Evolutionary conservation across 768 basidiomycete genomes (phyloP).

Genomic region (Kwoniella sp.): DNA sequence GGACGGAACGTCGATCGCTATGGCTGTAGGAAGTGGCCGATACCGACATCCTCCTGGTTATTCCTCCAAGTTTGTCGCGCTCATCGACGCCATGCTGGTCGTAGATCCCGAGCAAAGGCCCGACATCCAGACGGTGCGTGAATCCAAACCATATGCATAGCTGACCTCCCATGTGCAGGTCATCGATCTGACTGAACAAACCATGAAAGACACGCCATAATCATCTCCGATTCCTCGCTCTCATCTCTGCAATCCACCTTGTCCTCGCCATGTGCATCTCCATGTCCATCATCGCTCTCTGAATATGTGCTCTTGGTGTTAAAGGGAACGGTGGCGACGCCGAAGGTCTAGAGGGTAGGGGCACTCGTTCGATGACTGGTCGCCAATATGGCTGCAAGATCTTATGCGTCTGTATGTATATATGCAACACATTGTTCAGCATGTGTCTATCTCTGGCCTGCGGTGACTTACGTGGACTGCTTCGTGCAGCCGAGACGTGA

Average conservation of each 20-base stretch:
- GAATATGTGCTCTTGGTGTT: conserved; percentile 2
- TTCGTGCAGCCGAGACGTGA: background rate
- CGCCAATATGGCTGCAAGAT: conserved; percentile 11
- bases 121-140: conserved; percentile 65
- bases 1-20: conserved; percentile 94
- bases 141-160: background rate
- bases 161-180: conserved; percentile 59
- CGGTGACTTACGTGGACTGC: conserved; percentile 7
- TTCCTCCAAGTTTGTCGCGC: conserved; percentile 55
- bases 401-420: background rate
- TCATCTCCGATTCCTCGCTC: conserved; percentile 6
- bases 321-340: background rate
- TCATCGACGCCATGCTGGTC: conserved; percentile 83
- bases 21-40: conserved; percentile 92
- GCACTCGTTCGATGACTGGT: background rate
- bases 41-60: conserved; percentile 81
- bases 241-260: conserved; percentile 17
- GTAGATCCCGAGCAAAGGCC: conserved; percentile 80
- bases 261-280: conserved; percentile 13
- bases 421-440: background rate
- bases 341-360: background rate
- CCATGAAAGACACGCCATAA: conserved; percentile 8
- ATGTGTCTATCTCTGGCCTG: background rate
- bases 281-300: conserved; percentile 16
- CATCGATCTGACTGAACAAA: conserved; percentile 42